These are phyloP conservation scores for Hevea brasiliensis DNA, from an alignment of 345 rosid species.

Conservation along the genomic window DNA sequence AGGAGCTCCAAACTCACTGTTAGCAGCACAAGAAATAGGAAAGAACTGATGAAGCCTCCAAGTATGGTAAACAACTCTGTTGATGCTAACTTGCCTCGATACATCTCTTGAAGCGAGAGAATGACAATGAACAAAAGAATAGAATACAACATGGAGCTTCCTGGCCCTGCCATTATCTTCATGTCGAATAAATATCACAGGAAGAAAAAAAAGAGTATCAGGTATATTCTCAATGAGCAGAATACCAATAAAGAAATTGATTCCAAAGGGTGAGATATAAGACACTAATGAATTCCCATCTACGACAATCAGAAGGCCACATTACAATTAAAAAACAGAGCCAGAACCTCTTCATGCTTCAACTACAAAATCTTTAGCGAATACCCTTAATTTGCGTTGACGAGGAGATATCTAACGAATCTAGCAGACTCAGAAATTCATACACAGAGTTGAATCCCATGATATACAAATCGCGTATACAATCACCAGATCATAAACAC, in stretches of 20 bases:
- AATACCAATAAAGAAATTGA: background rate
- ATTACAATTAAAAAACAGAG: no score
- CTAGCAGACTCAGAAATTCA: background rate
- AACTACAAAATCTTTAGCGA: background rate
- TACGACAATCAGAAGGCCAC: no score
- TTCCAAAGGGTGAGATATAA: no score
- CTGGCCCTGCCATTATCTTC: slow-evolving; percentile 66
- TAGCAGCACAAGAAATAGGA: slow-evolving; percentile 65
- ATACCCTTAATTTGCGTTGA: no score
- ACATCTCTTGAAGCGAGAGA: slow-evolving; percentile 72
- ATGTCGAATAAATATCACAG: background rate
- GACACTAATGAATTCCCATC: no score
- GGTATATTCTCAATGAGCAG: background rate
- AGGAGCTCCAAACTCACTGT: slow-evolving; percentile 45
- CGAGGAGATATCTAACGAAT: background rate
- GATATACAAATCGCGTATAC: background rate
- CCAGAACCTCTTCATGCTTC: no score
- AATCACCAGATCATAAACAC: background rate
- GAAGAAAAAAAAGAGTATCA: background rate
- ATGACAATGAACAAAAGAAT: slow-evolving; percentile 57
- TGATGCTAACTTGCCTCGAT: slow-evolving; percentile 72
- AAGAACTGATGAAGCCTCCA: slow-evolving; percentile 85
- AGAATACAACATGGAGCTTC: slow-evolving; percentile 76
- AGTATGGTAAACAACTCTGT: slow-evolving; percentile 75
- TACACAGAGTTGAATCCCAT: background rate